phyloP scores from a whole-genome alignment of 805 yeast species.

The Pichia californica region DNA sequence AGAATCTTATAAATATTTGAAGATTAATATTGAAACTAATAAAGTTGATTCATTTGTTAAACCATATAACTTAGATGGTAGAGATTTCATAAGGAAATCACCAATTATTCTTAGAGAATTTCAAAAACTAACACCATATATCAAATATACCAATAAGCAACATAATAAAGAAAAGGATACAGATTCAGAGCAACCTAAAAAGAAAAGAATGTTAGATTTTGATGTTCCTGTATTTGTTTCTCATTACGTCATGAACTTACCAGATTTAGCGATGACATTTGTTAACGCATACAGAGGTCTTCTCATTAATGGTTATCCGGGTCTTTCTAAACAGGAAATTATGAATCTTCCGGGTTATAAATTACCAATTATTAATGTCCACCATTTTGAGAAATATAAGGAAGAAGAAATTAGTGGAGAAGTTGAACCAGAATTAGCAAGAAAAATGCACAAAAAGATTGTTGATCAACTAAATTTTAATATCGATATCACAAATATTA shows the following conservation, averaged over 20 bases:
- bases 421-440: constrained; percentile 54
- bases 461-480: constrained; percentile 40
- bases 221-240: constrained; percentile 49
- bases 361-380: constrained; percentile 76
- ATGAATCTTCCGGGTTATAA: constrained; percentile 39
- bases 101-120: constrained; percentile 46
- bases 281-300: constrained; percentile 73
- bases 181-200: constrained; percentile 19
- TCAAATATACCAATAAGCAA: constrained; percentile 29
- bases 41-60: constrained; percentile 53
- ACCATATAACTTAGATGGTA: constrained; percentile 73
- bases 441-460: constrained; percentile 55
- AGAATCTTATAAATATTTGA: constrained; percentile 65
- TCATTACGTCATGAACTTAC: constrained; percentile 92
- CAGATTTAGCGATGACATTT: constrained; percentile 86
- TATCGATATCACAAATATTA: constrained; percentile 41
- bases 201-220: constrained; percentile 20
- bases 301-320: constrained; percentile 37
- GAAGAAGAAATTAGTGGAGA: constrained; percentile 66
- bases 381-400: constrained; percentile 88
- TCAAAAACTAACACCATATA: constrained; percentile 29
- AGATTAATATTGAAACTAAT: constrained; percentile 57
- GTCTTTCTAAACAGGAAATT: constrained; percentile 31
- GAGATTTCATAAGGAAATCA: constrained; percentile 65
- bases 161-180: constrained; percentile 7